A percentile compares a stretch with the other conserved stretches of the same genome.
Conservation (phyloP, 306 rosid genomes). For the Inga oerstediana region DNA sequence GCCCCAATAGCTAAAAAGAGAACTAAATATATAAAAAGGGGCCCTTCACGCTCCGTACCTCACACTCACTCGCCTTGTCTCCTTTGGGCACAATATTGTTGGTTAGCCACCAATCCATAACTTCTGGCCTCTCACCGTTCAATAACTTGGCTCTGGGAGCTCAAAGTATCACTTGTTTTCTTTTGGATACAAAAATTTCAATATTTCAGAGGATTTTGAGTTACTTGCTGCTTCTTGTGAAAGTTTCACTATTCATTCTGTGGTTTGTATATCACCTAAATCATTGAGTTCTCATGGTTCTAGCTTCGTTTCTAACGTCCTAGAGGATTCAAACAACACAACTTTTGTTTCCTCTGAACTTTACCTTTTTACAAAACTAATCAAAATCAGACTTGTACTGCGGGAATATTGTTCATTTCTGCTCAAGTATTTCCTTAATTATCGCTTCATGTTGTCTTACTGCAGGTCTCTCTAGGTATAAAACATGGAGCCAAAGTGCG, state of each 20-base stretch:
- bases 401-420: not conserved
- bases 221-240: not conserved
- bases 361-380: slow-evolving; percentile 8
- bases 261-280: not conserved
- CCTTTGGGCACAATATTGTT: not conserved
- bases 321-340: not conserved
- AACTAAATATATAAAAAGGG: too few relatives aligned
- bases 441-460: not conserved
- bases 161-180: not conserved
- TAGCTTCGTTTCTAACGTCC: not conserved
- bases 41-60: too few relatives aligned
- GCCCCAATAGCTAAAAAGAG: not conserved
- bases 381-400: not conserved
- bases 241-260: not conserved
- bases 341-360: not conserved
- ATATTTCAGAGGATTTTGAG: not conserved
- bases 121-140: not conserved
- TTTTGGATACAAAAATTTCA: not conserved
- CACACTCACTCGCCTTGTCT: too few relatives aligned
- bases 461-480: slow-evolving; percentile 28
- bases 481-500: slow-evolving; percentile 56
- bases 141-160: not conserved
- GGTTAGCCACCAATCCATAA: too few relatives aligned
- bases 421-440: not conserved
- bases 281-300: not conserved